Percentiles rank a stretch among this genome's conserved stretches.
Evolutionary conservation across 208 protist genomes (phyloP).

Genomic region (Porcisia hertigi): DNA sequence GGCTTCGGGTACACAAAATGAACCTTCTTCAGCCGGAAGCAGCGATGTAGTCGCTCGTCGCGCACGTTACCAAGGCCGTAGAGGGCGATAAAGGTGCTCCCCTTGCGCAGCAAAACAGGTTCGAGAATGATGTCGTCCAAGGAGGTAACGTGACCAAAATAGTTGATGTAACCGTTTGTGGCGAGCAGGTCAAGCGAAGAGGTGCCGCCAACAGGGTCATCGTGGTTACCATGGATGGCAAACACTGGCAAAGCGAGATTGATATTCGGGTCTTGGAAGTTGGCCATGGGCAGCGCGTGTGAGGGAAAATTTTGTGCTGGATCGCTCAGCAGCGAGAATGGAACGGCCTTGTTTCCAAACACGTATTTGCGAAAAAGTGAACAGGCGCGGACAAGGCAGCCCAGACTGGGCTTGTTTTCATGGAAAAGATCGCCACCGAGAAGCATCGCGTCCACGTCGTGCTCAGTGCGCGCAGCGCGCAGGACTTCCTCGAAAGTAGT

Average conservation of each 20-base stretch:
- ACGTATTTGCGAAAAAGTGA: slow-evolving; percentile 91
- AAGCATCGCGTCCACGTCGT: slow-evolving; percentile 97
- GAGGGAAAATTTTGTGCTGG: slow-evolving; percentile 90
- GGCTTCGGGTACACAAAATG: slow-evolving; percentile 88
- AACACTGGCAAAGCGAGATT: slow-evolving; percentile 99
- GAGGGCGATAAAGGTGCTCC: slow-evolving; percentile 95
- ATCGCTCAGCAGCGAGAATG: slow-evolving; percentile 93
- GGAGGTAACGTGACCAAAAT: slow-evolving; percentile 96
- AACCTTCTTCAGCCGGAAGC: slow-evolving; percentile 94
- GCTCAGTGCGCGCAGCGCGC: slow-evolving; percentile 86
- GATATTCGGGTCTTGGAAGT: slow-evolving; percentile 97
- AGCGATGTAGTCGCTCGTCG: slow-evolving; percentile 97
- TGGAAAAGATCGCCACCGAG: slow-evolving; percentile 99
- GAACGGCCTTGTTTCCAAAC: slow-evolving; percentile 90
- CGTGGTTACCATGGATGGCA: slow-evolving; percentile 99
- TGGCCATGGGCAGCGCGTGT: slow-evolving; percentile 76
- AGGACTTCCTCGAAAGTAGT: slow-evolving; percentile 98
- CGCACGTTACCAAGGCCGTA: slow-evolving; percentile 98
- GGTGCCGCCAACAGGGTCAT: slow-evolving; percentile 97
- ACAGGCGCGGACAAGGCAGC: slow-evolving; percentile 87
- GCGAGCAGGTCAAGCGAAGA: slow-evolving; percentile 96
- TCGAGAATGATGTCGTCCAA: slow-evolving; percentile 94
- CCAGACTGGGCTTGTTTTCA: slow-evolving; percentile 98
- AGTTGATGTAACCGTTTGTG: slow-evolving; percentile 96
- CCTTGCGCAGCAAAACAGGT: slow-evolving; percentile 94